A percentile compares a stretch with the other conserved stretches of the same genome.
Evolutionary conservation across 371 early-diverging fungal genomes (phyloP).

Genomic region (Syncephalis plumigaleata): DNA sequence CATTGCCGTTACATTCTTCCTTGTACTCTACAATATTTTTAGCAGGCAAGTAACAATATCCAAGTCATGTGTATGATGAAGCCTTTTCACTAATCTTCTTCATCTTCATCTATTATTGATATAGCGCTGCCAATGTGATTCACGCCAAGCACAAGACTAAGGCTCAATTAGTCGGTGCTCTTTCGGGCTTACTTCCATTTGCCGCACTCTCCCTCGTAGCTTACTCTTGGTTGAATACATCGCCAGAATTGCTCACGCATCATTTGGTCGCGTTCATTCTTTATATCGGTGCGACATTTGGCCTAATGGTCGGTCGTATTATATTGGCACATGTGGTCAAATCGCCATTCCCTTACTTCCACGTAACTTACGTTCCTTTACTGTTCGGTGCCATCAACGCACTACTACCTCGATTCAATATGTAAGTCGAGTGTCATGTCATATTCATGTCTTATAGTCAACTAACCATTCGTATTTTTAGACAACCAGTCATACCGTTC

Average conservation of each 20-base stretch:
- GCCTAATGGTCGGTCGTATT: slow-evolving; percentile 67
- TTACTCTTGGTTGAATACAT: slow-evolving; percentile 48
- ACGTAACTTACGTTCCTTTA: slow-evolving; percentile 36
- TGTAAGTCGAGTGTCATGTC: no score
- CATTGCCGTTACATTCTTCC: slow-evolving; percentile 30
- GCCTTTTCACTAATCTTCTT: background rate
- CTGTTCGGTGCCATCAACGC: slow-evolving; percentile 48
- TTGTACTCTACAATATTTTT: slow-evolving; percentile 35
- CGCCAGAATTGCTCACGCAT: slow-evolving; percentile 39
- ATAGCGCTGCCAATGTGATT: slow-evolving; percentile 33
- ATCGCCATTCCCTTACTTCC: slow-evolving; percentile 53
- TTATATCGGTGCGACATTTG: slow-evolving; percentile 60
- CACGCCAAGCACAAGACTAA: slow-evolving; percentile 25
- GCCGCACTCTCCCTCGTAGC: slow-evolving; percentile 25
- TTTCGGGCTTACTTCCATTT: slow-evolving; percentile 46
- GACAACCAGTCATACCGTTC: slow-evolving; percentile 17
- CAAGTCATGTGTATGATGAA: no score
- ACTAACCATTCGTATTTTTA: background rate
- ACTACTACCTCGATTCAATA: slow-evolving; percentile 18
- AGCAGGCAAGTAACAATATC: slow-evolving; percentile 25
- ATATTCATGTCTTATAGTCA: no score
- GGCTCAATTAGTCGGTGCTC: slow-evolving; percentile 25
- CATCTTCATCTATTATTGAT: background rate
- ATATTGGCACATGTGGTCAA: slow-evolving; percentile 78
- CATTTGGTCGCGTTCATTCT: slow-evolving; percentile 48